phyloP scores from a whole-genome alignment of 768 basidiomycete genomes.

The Boletus huronensis region DNA sequence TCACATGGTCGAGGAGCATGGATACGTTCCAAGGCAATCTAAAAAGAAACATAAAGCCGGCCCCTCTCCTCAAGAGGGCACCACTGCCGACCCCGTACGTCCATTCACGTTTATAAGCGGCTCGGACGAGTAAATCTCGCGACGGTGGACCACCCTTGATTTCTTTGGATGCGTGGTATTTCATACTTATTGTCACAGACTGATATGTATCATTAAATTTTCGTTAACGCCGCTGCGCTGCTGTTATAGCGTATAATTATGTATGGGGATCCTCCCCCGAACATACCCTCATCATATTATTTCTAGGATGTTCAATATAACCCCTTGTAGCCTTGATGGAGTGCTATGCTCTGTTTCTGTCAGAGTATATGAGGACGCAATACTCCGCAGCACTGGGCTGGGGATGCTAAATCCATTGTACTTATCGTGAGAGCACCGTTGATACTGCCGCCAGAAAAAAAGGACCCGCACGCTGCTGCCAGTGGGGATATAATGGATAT shows the following conservation, averaged over 20 bases:
- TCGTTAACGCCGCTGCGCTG: slow-evolving; percentile 4
- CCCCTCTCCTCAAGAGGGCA: slow-evolving; percentile 25
- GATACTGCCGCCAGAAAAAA: not conserved
- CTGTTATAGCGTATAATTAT: slow-evolving; percentile 16
- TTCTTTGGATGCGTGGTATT: slow-evolving; percentile 13
- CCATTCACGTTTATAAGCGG: slow-evolving; percentile 32
- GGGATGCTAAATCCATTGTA: not conserved
- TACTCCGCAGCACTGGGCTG: not conserved
- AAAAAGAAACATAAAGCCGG: slow-evolving; percentile 43
- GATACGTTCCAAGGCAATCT: slow-evolving; percentile 45
- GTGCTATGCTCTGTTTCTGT: not conserved
- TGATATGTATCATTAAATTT: slow-evolving; percentile 26
- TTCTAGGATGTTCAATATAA: slow-evolving; percentile 10
- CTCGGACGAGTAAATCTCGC: slow-evolving; percentile 22
- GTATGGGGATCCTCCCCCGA: slow-evolving; percentile 5
- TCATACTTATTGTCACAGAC: slow-evolving; percentile 22
- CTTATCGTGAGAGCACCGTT: slow-evolving; percentile 3
- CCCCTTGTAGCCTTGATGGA: slow-evolving; percentile 20
- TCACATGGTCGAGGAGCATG: slow-evolving; percentile 53
- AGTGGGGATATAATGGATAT: not conserved
- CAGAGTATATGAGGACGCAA: not conserved
- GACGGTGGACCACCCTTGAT: not conserved
- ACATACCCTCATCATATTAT: slow-evolving; percentile 15
- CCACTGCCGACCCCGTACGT: slow-evolving; percentile 27
- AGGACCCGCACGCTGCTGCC: not conserved